These are phyloP conservation scores for Peronospora farinosa DNA, from an alignment of 352 stramenopile species.

Conservation along the genomic window DNA sequence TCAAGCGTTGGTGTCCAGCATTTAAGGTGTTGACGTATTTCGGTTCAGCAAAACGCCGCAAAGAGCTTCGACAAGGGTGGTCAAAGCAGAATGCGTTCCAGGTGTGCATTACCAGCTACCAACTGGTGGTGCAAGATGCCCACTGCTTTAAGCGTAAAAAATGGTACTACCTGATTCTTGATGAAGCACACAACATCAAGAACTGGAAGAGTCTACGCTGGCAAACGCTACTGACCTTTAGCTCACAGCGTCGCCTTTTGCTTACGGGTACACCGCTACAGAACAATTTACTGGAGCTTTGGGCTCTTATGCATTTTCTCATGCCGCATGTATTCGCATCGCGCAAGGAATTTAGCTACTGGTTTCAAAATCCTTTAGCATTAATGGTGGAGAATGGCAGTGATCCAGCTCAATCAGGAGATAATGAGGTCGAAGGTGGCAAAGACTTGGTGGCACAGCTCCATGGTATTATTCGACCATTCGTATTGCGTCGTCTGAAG, in stretches of 20 bases:
- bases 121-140: conserved; percentile 96
- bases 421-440: conserved; percentile 21
- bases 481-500: conserved; percentile 95
- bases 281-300: conserved; percentile 97
- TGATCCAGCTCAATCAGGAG: conserved; percentile 70
- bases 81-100: conserved; percentile 95
- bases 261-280: conserved; percentile 96
- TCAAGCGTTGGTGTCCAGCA: conserved; percentile 95
- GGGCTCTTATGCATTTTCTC: conserved; percentile 97
- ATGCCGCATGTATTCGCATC: conserved; percentile 96
- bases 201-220: conserved; percentile 98
- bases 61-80: conserved; percentile 90
- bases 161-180: conserved; percentile 99
- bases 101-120: conserved; percentile 98
- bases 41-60: conserved; percentile 93
- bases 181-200: conserved; percentile 99
- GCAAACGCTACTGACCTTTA: conserved; percentile 98
- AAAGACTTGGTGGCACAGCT: conserved; percentile 87
- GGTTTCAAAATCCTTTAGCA: conserved; percentile 95
- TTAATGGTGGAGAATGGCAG: conserved; percentile 63
- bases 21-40: conserved; percentile 99
- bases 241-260: conserved; percentile 89
- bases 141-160: conserved; percentile 97
- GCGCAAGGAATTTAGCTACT: conserved; percentile 95
- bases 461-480: conserved; percentile 97